Evolutionary conservation across 176 grass and related monocot genomes (phyloP), one percentile per base, ranked within the genome.

Genomic region (Olyra latifolia): DNA sequence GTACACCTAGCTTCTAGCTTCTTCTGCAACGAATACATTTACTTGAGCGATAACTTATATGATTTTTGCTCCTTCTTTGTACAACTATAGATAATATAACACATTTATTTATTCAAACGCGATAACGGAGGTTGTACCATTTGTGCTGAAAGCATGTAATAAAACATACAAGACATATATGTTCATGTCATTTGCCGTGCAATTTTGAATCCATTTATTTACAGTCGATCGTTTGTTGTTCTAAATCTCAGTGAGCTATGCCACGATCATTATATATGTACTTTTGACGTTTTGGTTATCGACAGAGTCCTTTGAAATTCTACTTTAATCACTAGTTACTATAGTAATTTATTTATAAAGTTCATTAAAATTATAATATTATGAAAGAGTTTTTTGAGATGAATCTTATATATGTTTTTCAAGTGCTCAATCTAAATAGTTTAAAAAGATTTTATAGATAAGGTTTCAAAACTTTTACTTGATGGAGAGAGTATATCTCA

Each of bases 41-140:
- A 75, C 76, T 5, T 43, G 76, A 44, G 56, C n/a, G n/a, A 54
- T 55, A 69, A n/a, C 20, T 42, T 27, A 47, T 66, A 28, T 79
- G 67, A 80, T 17, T 17, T 57, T 15, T 66, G 42, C 43, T 32
- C 30, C 23, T 65, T 39, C 39, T 59, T 48, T 84, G 69, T 80
- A 84, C 41, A 74, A 78, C 75, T 62, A 62, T 84, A 89, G 54
- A 53, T 29, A 77, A 17, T 19, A 23, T 84, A 83, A 2, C 56
- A n/a, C 61, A 59, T 62, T 50, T 16, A n/a, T 74, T 79, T 60
- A 66, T 79, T 62, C 65, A 48, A 13, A 74, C 66, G 53, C 20
- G 22, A 19, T 71, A 45, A 7, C 64, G 53, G 52, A 12, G 53
- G 69, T 52, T 76, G 62, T 72, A 81, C 25, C 24, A 24, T 47